phyloP scores from a whole-genome alignment of 1,284 basidiomycete genomes.

The Apiotrichum porosum region DNA sequence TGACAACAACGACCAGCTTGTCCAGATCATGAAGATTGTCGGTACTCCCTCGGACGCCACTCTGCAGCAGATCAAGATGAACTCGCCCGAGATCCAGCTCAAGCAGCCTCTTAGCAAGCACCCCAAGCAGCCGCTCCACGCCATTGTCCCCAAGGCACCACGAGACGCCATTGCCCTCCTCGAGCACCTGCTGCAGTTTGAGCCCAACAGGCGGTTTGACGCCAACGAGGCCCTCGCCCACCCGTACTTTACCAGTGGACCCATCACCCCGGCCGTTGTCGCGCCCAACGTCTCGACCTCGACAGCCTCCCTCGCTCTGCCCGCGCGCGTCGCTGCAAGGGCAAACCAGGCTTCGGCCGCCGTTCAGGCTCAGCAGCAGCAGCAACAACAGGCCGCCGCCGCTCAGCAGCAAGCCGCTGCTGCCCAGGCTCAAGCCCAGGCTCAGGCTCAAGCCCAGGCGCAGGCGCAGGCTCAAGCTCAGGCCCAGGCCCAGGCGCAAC shows the following conservation, averaged over 20 bases:
- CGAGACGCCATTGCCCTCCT: constrained; percentile 90
- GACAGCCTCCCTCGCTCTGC: constrained; percentile 36
- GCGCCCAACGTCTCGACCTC: constrained; percentile 29
- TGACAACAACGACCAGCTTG: constrained; percentile 95
- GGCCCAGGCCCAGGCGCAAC: constrained; percentile 44
- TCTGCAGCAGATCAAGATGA: constrained; percentile 81
- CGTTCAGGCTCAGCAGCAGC: constrained; percentile 36
- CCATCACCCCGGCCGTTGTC: constrained; percentile 38
- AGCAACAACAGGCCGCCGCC: constrained; percentile 18
- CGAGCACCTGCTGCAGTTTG: constrained; percentile 92
- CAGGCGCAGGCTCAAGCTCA: constrained; percentile 37
- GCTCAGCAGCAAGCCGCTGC: constrained; percentile 47
- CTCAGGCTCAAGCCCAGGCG: constrained; percentile 45
- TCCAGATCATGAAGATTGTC: constrained; percentile 95
- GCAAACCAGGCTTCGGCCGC: constrained; percentile 39
- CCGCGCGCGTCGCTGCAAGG: constrained; percentile 39
- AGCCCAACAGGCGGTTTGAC: constrained; percentile 85
- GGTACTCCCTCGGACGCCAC: constrained; percentile 91
- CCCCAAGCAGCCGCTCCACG: constrained; percentile 81
- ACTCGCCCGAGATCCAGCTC: constrained; percentile 90
- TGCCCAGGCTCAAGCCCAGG: constrained; percentile 24
- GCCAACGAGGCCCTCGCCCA: constrained; percentile 89
- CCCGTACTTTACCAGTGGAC: constrained; percentile 71
- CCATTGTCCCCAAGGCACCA: constrained; percentile 87
- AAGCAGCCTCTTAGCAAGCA: constrained; percentile 62